phyloP scores from a whole-genome alignment of 306 rosid species.

The Bauhinia variegata region DNA sequence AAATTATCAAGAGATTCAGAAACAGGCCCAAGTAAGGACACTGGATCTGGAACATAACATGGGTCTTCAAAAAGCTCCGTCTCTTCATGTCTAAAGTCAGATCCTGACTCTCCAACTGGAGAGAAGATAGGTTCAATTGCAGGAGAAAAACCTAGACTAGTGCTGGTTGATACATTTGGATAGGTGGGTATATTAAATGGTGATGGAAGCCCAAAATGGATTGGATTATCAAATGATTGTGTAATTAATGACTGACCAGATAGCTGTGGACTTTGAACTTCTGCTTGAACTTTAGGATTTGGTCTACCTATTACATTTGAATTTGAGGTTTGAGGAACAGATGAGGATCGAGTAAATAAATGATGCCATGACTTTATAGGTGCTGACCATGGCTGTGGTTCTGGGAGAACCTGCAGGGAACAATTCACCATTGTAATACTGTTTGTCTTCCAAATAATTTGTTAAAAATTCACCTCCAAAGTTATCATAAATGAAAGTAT shows the following conservation, averaged over 20 bases:
- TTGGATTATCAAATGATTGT: slow-evolving; percentile 80
- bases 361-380: slow-evolving; percentile 98
- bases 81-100: slow-evolving; percentile 70
- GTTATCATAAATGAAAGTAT: slow-evolving; percentile 18
- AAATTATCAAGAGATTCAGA: slow-evolving; percentile 94
- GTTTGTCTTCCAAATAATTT: slow-evolving; percentile 19
- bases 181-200: slow-evolving; percentile 70
- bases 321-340: slow-evolving; percentile 64
- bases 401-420: slow-evolving; percentile 73
- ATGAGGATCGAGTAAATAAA: slow-evolving; percentile 79
- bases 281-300: slow-evolving; percentile 63
- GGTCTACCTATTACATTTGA: slow-evolving; percentile 89
- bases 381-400: slow-evolving; percentile 61
- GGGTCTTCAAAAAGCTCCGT: slow-evolving; percentile 96
- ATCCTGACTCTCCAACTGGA: slow-evolving; percentile 57
- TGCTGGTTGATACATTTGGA: slow-evolving; percentile 56
- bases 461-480: not conserved
- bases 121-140: slow-evolving; percentile 72
- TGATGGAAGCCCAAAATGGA: slow-evolving; percentile 85
- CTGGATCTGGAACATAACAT: slow-evolving; percentile 86
- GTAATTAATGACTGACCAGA: slow-evolving; percentile 61
- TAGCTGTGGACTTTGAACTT: slow-evolving; percentile 57
- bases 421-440: slow-evolving; percentile 38
- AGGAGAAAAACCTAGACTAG: slow-evolving; percentile 86
- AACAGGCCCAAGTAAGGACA: slow-evolving; percentile 90